These are phyloP conservation scores for Diaporthe citrichinensis DNA, from an alignment of 2,329 filamentous ascomycete genomes.

Conservation along the genomic window DNA sequence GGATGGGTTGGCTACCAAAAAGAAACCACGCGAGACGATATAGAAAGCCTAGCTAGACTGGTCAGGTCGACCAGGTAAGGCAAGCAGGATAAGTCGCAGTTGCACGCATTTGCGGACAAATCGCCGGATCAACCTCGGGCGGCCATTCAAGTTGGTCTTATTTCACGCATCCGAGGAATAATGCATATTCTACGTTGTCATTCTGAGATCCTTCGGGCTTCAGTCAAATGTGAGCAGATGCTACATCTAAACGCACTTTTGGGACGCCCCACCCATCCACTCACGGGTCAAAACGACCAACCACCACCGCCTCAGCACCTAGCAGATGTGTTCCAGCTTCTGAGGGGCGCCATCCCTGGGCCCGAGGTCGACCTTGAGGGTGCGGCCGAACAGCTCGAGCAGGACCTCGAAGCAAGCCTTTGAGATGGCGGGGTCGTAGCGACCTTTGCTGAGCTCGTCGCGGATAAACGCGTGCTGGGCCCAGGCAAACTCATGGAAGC, in stretches of 20 bases:
- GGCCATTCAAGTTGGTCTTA: background rate
- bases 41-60: background rate
- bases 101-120: background rate
- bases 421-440: constrained; percentile 89
- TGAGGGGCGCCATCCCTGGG: constrained; percentile 71
- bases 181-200: background rate
- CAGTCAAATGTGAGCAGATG: background rate
- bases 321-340: constrained; percentile 82
- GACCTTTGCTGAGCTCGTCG: constrained; percentile 92
- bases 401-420: constrained; percentile 94
- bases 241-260: background rate
- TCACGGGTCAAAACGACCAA: background rate
- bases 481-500: constrained; percentile 92
- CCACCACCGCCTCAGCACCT: constrained; percentile 37
- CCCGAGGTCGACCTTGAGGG: constrained; percentile 84
- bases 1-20: background rate
- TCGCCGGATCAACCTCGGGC: background rate
- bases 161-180: background rate
- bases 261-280: background rate
- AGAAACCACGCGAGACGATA: background rate
- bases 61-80: background rate
- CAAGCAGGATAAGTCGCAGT: background rate
- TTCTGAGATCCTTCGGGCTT: background rate
- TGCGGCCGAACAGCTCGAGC: constrained; percentile 85
- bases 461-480: constrained; percentile 96